phyloP scores from a whole-genome alignment of 164 flowering plant species.

The Kingdonia uniflora region DNA sequence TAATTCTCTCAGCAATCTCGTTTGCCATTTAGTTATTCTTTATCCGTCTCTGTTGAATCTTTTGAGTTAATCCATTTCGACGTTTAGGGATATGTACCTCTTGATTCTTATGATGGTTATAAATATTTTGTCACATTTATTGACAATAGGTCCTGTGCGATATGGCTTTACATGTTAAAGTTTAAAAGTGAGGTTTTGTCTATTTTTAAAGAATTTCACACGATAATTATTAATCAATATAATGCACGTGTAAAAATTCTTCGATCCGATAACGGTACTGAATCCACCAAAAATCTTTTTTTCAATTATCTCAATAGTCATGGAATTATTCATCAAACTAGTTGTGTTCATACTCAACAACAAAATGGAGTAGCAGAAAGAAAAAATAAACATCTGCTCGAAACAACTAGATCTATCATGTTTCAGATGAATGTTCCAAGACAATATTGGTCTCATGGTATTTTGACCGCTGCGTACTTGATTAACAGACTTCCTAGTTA shows the following conservation, averaged over 20 bases:
- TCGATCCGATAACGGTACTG: slow-evolving; percentile 3
- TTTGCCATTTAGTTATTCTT: background rate
- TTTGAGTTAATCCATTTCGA: background rate
- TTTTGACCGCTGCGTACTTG: no score
- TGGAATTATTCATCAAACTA: background rate
- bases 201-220: background rate
- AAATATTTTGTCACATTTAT: background rate
- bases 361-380: slow-evolving; percentile 1
- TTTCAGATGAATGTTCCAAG: no score
- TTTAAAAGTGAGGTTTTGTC: background rate
- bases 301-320: background rate
- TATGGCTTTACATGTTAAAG: background rate
- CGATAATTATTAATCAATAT: slow-evolving; percentile 1
- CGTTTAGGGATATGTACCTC: background rate
- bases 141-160: background rate
- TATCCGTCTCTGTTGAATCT: background rate
- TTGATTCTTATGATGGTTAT: background rate
- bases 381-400: background rate
- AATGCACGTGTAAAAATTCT: background rate
- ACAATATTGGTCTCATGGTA: no score
- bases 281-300: background rate
- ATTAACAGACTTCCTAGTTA: slow-evolving; percentile 1
- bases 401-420: no score
- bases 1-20: background rate
- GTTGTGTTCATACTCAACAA: background rate